A percentile compares a stretch with the other conserved stretches of the same genome.
These are phyloP conservation scores for Ephemerocybe angulata DNA, from an alignment of 768 basidiomycete species.

Conservation along the genomic window DNA sequence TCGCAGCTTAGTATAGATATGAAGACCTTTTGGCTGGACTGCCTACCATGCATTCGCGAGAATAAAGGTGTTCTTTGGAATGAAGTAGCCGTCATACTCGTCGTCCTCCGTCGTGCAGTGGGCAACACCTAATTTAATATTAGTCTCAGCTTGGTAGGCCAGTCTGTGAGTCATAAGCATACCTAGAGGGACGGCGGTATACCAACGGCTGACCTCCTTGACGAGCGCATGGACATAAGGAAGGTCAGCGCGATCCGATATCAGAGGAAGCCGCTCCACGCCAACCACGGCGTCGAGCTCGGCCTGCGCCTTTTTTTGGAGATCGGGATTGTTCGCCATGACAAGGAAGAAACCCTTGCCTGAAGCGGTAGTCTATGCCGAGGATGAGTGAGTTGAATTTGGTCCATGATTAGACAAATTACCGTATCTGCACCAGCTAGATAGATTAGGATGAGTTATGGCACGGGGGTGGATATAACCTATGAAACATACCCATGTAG, in stretches of 20 bases:
- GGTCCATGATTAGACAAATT: neutral
- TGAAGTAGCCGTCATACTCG: constrained; percentile 9
- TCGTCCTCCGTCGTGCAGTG: constrained; percentile 6
- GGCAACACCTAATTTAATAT: neutral
- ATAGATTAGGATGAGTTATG: neutral
- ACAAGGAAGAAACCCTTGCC: neutral
- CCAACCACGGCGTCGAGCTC: constrained; percentile 9
- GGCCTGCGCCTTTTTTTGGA: constrained; percentile 3
- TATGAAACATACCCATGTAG: constrained; percentile 19
- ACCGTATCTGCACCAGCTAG: constrained; percentile 28
- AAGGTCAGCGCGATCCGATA: neutral
- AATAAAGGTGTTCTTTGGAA: constrained; percentile 26
- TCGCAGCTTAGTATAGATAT: neutral
- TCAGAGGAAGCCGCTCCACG: constrained; percentile 3
- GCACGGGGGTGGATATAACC: neutral
- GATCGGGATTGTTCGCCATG: neutral
- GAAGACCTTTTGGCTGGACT: neutral
- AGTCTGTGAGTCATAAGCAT: neutral
- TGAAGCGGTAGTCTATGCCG: neutral
- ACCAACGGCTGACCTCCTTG: constrained; percentile 9
- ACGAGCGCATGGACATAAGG: constrained; percentile 5
- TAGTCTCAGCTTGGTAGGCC: no score
- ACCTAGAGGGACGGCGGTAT: constrained; percentile 6
- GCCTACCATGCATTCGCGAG: constrained; percentile 27
- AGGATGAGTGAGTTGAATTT: neutral